Evolutionary conservation across 345 rosid genomes (phyloP).

Genomic region (Stellera chamaejasme): DNA sequence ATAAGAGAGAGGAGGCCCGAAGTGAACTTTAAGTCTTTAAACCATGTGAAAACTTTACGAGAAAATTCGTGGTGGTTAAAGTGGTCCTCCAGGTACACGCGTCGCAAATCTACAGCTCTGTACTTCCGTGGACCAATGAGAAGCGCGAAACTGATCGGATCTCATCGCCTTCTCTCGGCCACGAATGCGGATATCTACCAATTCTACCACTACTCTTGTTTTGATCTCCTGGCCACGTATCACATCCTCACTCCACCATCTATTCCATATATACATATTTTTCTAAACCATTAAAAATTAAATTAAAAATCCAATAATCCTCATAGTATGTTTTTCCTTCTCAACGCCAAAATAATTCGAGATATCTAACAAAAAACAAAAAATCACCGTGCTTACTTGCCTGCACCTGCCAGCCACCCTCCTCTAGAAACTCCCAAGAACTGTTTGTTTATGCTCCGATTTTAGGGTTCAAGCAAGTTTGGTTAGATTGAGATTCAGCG

Average conservation of each 20-base stretch:
- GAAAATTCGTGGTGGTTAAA: neutral
- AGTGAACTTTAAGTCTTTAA: neutral
- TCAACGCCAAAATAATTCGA: neutral
- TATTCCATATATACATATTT: slow-evolving; percentile 12
- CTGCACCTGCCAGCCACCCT: slow-evolving; percentile 16
- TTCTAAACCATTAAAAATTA: slow-evolving; percentile 12
- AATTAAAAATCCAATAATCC: slow-evolving; percentile 1
- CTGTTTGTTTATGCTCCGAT: slow-evolving; percentile 2
- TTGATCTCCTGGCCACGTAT: slow-evolving; percentile 58
- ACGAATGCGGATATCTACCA: slow-evolving; percentile 60
- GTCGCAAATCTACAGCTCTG: slow-evolving; percentile 3
- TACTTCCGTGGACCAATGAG: slow-evolving; percentile 60
- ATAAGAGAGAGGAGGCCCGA: too few species aligned
- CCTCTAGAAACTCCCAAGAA: slow-evolving; percentile 36
- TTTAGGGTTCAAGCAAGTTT: slow-evolving; percentile 9
- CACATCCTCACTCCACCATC: slow-evolving; percentile 15
- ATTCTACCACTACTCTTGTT: slow-evolving; percentile 19
- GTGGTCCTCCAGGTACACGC: slow-evolving; percentile 13
- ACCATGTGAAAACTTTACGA: slow-evolving; percentile 10
- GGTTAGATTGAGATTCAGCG: neutral
- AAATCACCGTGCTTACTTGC: slow-evolving; percentile 1
- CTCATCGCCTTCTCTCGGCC: slow-evolving; percentile 60
- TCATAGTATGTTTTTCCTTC: neutral
- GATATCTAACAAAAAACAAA: neutral
- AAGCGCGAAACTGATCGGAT: slow-evolving; percentile 68